Evolutionary conservation across 1,139 yeast species (phyloP).

Genomic region (Yarrowia galli): DNA sequence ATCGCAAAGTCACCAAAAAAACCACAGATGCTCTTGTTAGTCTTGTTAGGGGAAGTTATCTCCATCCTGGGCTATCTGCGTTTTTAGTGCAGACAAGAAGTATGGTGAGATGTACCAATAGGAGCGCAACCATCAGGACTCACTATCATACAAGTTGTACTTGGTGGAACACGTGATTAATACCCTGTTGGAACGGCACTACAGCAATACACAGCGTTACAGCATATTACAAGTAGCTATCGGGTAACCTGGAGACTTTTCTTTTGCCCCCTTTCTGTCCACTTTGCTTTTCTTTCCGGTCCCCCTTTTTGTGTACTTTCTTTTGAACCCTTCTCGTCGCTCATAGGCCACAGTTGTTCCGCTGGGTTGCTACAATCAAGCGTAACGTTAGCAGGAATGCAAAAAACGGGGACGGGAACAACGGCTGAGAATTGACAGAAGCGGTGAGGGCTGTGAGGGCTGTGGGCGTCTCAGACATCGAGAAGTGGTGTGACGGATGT

Average conservation of each 20-base stretch:
- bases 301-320: not conserved
- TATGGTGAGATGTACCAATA: too few species aligned
- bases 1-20: not conserved
- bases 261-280: not conserved
- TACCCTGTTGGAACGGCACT: too few species aligned
- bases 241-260: too few species aligned
- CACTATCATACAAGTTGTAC: too few species aligned
- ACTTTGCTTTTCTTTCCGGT: constrained; percentile 14
- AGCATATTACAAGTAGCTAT: too few species aligned
- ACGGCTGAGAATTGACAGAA: not conserved
- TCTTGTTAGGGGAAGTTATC: too few species aligned
- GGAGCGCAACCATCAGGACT: too few species aligned
- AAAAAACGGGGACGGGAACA: constrained; percentile 27
- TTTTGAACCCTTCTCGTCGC: not conserved
- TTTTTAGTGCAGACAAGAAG: not conserved
- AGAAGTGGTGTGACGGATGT: not conserved
- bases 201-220: not conserved
- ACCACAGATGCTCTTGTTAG: too few species aligned
- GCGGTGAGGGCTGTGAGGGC: too few species aligned
- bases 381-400: constrained; percentile 24
- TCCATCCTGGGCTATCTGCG: constrained; percentile 4
- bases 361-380: constrained; percentile 24
- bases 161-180: too few species aligned
- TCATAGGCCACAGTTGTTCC: constrained; percentile 23
- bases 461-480: not conserved